These are phyloP conservation scores for Coffea humblotiana DNA, from an alignment of 305 asterid genomes.

Conservation along the genomic window DNA sequence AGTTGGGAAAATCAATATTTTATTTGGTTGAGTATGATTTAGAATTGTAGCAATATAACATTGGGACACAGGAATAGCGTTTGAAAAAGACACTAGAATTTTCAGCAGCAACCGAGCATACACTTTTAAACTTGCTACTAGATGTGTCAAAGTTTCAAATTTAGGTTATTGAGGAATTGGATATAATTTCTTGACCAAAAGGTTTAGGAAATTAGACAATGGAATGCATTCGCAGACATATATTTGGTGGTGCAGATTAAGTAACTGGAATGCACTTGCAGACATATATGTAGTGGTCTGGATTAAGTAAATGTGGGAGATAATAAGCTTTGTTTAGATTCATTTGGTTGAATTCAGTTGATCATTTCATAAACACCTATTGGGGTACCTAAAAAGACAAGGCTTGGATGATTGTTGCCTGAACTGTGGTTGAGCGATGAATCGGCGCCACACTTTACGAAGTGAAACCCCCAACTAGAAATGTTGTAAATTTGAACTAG, in stretches of 20 bases:
- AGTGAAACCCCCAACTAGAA: no score
- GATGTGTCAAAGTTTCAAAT: not conserved
- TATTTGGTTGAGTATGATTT: not conserved
- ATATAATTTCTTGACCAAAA: not conserved
- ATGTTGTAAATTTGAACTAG: not conserved
- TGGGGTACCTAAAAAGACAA: not conserved
- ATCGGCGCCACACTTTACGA: no score
- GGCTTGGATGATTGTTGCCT: not conserved
- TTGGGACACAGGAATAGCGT: not conserved
- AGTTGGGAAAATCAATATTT: no score
- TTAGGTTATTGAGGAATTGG: not conserved
- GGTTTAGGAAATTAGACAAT: not conserved
- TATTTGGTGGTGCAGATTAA: no score
- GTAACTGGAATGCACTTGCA: not conserved
- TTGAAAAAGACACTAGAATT: not conserved
- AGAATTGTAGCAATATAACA: not conserved
- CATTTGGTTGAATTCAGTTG: not conserved
- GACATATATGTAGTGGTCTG: not conserved
- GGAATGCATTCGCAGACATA: not conserved
- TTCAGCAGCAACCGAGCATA: not conserved
- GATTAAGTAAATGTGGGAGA: not conserved
- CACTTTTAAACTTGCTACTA: not conserved
- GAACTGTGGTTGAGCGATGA: no score
- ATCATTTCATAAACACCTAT: not conserved
- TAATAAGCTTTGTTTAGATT: not conserved